A percentile compares a stretch with the other conserved stretches of the same genome.
Conservation (phyloP, 306 rosid species). For the Cyamopsis tetragonoloba region DNA sequence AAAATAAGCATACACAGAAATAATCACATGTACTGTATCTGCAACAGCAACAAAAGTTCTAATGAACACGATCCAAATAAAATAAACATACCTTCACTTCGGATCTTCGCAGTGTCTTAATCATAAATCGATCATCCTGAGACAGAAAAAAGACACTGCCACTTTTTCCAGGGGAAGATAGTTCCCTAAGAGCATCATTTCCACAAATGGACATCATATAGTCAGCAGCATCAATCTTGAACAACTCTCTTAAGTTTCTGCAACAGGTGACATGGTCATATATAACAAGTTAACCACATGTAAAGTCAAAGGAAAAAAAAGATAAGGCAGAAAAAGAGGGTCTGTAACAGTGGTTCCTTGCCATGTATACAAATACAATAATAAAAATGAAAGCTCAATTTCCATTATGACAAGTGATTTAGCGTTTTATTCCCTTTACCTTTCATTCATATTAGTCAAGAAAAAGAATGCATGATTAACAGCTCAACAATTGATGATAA, state of each 20-base stretch:
- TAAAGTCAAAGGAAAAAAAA: constrained; percentile 6
- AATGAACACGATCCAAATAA: constrained; percentile 19
- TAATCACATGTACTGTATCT: neutral
- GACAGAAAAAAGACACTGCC: constrained; percentile 97
- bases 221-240: constrained; percentile 98
- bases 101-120: constrained; percentile 92
- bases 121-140: constrained; percentile 98
- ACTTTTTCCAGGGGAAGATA: constrained; percentile 98
- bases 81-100: constrained; percentile 86
- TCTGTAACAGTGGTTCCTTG: neutral
- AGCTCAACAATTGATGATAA: neutral
- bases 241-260: constrained; percentile 96
- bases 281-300: constrained; percentile 11
- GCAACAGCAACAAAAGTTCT: neutral
- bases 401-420: neutral
- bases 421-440: neutral
- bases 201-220: constrained; percentile 99
- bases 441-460: neutral
- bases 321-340: neutral
- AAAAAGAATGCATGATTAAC: neutral
- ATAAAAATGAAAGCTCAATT: constrained; percentile 3
- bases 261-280: constrained; percentile 17
- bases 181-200: constrained; percentile 94
- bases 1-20: neutral
- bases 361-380: constrained; percentile 6